These are phyloP conservation scores for Daedalea quercina DNA, from an alignment of 768 basidiomycete species.

Conservation along the genomic window DNA sequence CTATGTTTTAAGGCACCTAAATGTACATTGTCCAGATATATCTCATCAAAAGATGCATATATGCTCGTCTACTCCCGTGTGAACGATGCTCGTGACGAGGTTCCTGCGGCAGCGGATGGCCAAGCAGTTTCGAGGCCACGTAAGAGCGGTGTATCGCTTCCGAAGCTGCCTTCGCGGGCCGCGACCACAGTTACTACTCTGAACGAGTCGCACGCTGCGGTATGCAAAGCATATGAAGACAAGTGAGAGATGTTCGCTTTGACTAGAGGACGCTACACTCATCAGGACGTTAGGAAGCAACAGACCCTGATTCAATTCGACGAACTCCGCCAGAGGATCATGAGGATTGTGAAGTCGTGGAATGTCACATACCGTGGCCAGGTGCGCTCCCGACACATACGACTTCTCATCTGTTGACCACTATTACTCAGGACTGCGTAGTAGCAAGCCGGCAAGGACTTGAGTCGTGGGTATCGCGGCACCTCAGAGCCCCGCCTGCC, in stretches of 20 bases:
- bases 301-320: constrained; percentile 38
- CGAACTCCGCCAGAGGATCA: constrained; percentile 44
- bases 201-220: constrained; percentile 49
- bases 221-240: constrained; percentile 18
- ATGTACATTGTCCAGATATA: constrained; percentile 20
- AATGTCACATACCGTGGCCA: constrained; percentile 37
- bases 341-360: constrained; percentile 61
- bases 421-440: constrained; percentile 38
- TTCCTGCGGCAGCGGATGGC: too few species aligned
- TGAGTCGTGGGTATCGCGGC: constrained; percentile 50
- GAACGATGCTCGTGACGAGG: constrained; percentile 17
- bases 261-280: neutral
- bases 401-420: neutral
- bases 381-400: constrained; percentile 28
- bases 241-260: constrained; percentile 1
- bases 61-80: constrained; percentile 83
- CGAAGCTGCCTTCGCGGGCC: constrained; percentile 50
- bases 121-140: too few species aligned
- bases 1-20: neutral
- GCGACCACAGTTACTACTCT: constrained; percentile 43
- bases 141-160: constrained; percentile 12
- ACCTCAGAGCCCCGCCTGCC: constrained; percentile 22
- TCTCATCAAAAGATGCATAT: constrained; percentile 84
- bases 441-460: constrained; percentile 58
- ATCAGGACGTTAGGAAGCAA: constrained; percentile 31